Evolutionary conservation across 352 stramenopile genomes (phyloP), one percentile per base, ranked within the genome.

Genomic region (Phytopythium chamaehyphon): DNA sequence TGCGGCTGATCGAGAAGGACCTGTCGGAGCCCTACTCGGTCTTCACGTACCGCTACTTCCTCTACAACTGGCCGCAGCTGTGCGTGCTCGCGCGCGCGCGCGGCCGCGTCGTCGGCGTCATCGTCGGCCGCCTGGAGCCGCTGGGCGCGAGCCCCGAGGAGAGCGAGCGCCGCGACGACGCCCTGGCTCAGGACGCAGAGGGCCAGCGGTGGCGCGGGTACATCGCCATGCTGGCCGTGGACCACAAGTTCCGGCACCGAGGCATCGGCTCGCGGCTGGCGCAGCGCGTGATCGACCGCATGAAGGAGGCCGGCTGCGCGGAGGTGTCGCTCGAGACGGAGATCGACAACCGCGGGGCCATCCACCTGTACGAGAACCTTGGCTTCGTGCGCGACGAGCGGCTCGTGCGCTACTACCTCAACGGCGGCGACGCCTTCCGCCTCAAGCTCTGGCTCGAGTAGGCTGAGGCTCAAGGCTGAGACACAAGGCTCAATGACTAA

Each of bases 31-130:
- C 93, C 10, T 98, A 98, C 72, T 97, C 88, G 23, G 91, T 98
- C 55, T 98, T 97, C 72, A 98, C 93, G 47, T 98, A 98, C 70
- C 83, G 93, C n/a, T 98, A 98, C 64, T 98, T 98, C 62, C 73
- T 98, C 45, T 93, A 93, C 69, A 97, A 95, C 62, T 98, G 92
- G 92, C 93, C 93, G 16, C 71, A 96, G 46, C 72, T 98, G 42
- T 97, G 90, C 49, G 74, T 98, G 39, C 64, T 97, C 38, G 92
- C 84, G 42, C 77, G 80, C 14, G 66, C 90, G 51, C 81, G 90
- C 47, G 75, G 90, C 31, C 90, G 88, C 46, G 73, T 97, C 40
- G 88, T 97, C 22, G 93, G 90, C 33, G 87, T 92, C 33, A 93
- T 98, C 40, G 86, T 98, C 57, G 96, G 88, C 55, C 94, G 95